Conservation (phyloP, 2,329 filamentous ascomycete species). For the Neofusicoccum cordaticola region DNA sequence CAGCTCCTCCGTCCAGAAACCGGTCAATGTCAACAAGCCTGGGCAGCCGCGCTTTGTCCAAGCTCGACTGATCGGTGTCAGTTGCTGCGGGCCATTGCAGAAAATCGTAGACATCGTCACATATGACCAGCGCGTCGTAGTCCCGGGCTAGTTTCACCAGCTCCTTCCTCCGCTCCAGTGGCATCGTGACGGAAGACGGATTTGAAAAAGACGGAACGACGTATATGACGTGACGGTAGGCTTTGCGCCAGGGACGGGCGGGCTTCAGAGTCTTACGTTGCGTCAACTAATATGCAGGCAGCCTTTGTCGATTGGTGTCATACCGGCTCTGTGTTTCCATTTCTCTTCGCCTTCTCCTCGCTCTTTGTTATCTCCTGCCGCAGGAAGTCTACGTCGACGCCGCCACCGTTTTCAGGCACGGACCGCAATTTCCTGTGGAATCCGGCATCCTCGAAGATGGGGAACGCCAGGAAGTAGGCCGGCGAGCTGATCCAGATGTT, state of each 20-base stretch:
- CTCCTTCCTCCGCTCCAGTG: conserved; percentile 60
- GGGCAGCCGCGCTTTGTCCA: conserved; percentile 55
- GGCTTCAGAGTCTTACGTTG: conserved; percentile 54
- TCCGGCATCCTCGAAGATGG: conserved; percentile 80
- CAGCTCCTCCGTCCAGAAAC: conserved; percentile 58
- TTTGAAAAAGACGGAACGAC: conserved; percentile 86
- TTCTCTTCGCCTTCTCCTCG: conserved; percentile 42
- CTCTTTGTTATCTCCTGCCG: conserved; percentile 50
- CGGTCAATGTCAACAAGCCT: conserved; percentile 77
- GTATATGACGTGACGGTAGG: conserved; percentile 87
- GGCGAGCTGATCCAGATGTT: conserved; percentile 79
- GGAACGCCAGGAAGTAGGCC: conserved; percentile 78
- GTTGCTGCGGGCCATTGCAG: conserved; percentile 67
- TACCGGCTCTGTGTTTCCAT: conserved; percentile 45
- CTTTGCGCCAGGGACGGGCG: conserved; percentile 62
- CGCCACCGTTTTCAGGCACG: conserved; percentile 74
- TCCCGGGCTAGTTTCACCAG: conserved; percentile 75
- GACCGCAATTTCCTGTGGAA: conserved; percentile 66
- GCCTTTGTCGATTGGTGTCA: conserved; percentile 20
- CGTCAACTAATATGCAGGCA: conserved; percentile 9
- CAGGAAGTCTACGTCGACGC: conserved; percentile 66
- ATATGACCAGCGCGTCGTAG: conserved; percentile 77
- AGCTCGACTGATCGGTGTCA: conserved; percentile 24
- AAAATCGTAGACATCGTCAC: conserved; percentile 93
- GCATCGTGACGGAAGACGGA: conserved; percentile 81